Percentiles rank a stretch among this genome's conserved stretches.
Evolutionary conservation across 805 yeast species (phyloP).

Genomic region (Ogataea wickerhamii): DNA sequence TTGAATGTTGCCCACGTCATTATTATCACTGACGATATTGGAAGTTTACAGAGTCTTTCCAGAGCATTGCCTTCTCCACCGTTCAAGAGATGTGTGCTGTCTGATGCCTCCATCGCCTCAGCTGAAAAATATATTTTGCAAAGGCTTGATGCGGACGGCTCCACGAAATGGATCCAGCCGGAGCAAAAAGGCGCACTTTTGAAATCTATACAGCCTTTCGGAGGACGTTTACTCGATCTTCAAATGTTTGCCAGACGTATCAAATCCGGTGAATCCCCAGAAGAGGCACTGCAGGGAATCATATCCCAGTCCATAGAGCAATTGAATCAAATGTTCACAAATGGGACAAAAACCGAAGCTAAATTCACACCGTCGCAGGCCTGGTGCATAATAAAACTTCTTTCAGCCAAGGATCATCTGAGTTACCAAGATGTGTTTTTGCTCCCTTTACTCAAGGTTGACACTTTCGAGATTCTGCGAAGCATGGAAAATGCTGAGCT

Average conservation of each 20-base stretch:
- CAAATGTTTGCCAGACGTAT: slow-evolving; percentile 88
- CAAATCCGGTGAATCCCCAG: slow-evolving; percentile 80
- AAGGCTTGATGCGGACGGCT: slow-evolving; percentile 38
- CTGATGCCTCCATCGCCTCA: slow-evolving; percentile 74
- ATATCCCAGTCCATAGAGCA: slow-evolving; percentile 83
- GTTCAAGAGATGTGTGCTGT: slow-evolving; percentile 65
- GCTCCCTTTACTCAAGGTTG: slow-evolving; percentile 56
- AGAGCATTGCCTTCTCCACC: slow-evolving; percentile 84
- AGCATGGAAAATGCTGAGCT: slow-evolving; percentile 79
- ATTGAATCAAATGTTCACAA: slow-evolving; percentile 72
- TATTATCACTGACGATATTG: slow-evolving; percentile 80
- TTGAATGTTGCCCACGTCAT: slow-evolving; percentile 87
- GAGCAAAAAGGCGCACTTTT: slow-evolving; percentile 39
- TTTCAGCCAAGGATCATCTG: slow-evolving; percentile 49
- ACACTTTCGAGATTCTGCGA: slow-evolving; percentile 53
- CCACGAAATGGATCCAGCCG: slow-evolving; percentile 18
- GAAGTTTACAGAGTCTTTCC: slow-evolving; percentile 63
- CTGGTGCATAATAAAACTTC: slow-evolving; percentile 72
- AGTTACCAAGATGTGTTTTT: slow-evolving; percentile 49
- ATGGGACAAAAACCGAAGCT: slow-evolving; percentile 31
- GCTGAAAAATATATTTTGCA: slow-evolving; percentile 67
- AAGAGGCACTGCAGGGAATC: slow-evolving; percentile 74
- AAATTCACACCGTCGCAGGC: slow-evolving; percentile 67
- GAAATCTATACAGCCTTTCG: slow-evolving; percentile 65
- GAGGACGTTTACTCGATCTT: slow-evolving; percentile 92